Base-by-base conservation (phyloP, 495 filamentous ascomycete genomes). In the Hyaloscypha finlandica region DNA sequence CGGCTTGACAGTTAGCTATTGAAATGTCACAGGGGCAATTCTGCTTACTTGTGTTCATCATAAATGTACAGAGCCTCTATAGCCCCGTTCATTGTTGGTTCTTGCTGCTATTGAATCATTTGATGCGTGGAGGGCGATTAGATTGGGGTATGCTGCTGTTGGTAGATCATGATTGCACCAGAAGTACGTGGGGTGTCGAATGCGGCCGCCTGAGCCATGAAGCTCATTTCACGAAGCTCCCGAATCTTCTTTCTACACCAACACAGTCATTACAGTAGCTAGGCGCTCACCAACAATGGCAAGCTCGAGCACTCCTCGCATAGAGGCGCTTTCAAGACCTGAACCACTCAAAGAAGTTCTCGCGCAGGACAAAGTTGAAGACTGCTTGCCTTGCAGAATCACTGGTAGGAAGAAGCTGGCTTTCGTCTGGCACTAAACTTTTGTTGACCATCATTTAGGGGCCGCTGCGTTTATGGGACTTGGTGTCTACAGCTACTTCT, bases 1-100 rank as follows among this genome's bases (percentile, higher is more conserved):
- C 71, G 71, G 68, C 77, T 78, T 45, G 20, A 60, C 63, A 57
- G 22, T 72, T 59, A 65, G 61, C 55, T 64, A 54, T 8, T 45
- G 22, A 19, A 29, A 29, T n/a, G 33, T 35, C 45, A 29, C 42
- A 20, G 32, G 33, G 31, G n/a, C 6, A 12, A 60, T 11, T 52
- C 32, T 53, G 71, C 82, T 73, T 78, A 95, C 93, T 92, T 93
- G 77, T 91, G 85, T 80, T 96, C 92, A 83, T 97, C 92, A 77
- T 89, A 97, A 75, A 99, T 93, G 84, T 97, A 96, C 73, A 99
- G 81, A 72, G 95, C 95, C 84, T 97, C 94, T 73, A 99, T 90
- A 76, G 90, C 88, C 79, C 90, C 87, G 84, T 88, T 92, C 87
- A 92, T 92, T 67, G 68, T 81, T 71, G 64, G 22, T 59, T 58